Evolutionary conservation across 768 basidiomycete genomes (phyloP).

Genomic region (Pleurotus cornucopiae): DNA sequence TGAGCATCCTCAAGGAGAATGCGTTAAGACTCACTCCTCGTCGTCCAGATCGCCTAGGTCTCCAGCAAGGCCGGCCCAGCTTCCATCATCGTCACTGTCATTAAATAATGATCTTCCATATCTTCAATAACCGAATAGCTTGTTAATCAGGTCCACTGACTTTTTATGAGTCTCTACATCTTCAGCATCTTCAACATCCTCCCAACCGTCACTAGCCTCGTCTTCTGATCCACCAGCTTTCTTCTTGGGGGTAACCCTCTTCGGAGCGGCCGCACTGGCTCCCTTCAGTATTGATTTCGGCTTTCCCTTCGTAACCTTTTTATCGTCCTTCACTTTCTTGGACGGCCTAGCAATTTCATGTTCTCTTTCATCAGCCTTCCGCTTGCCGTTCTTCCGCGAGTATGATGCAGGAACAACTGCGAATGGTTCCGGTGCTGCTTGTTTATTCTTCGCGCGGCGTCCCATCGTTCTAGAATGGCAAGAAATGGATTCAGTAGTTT

Average conservation of each 20-base stretch:
- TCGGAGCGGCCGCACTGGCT: constrained; percentile 17
- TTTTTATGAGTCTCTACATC: constrained; percentile 38
- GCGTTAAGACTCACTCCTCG: constrained; percentile 32
- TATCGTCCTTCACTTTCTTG: constrained; percentile 44
- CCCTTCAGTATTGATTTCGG: constrained; percentile 32
- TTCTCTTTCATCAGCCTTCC: constrained; percentile 52
- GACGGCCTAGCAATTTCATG: constrained; percentile 29
- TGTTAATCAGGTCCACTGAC: constrained; percentile 21
- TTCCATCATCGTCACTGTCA: constrained; percentile 37
- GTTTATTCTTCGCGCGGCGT: constrained; percentile 82
- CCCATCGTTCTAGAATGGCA: constrained; percentile 49
- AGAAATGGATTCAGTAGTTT: neutral
- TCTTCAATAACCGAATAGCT: neutral
- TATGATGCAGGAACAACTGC: constrained; percentile 26
- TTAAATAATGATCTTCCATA: constrained; percentile 39
- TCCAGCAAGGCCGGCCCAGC: constrained; percentile 30
- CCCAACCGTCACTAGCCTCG: constrained; percentile 53
- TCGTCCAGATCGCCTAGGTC: constrained; percentile 48
- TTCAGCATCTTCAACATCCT: constrained; percentile 50
- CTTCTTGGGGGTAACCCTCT: constrained; percentile 16
- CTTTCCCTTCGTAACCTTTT: constrained; percentile 21
- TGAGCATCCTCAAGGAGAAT: neutral
- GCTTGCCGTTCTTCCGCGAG: constrained; percentile 65
- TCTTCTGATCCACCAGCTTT: constrained; percentile 19
- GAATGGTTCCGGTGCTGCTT: constrained; percentile 62